Conservation (phyloP, 2,329 filamentous ascomycete species). For the Paecilomyces sp. region DNA sequence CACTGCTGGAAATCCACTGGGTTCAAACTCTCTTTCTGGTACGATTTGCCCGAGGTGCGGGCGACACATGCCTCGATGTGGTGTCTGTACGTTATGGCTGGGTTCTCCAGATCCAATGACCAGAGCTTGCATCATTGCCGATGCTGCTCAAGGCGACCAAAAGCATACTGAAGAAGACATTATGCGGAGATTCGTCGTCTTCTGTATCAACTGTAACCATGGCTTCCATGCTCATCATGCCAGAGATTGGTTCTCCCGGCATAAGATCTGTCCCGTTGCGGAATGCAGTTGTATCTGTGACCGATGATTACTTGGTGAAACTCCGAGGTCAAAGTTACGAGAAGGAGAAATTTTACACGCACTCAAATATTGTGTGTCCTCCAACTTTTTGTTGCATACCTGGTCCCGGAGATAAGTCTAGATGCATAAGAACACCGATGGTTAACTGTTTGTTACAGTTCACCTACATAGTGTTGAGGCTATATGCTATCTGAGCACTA, state of each 20-base stretch:
- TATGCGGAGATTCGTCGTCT: constrained; percentile 51
- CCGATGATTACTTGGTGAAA: constrained; percentile 12
- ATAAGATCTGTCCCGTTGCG: constrained; percentile 33
- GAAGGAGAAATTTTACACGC: neutral
- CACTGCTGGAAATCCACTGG: constrained; percentile 29
- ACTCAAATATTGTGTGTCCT: neutral
- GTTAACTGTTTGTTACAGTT: neutral
- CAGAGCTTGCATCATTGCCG: constrained; percentile 26
- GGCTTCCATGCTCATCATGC: constrained; percentile 59
- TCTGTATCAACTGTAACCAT: constrained; percentile 58
- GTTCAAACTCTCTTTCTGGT: constrained; percentile 33
- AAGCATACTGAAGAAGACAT: constrained; percentile 32
- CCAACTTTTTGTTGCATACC: neutral
- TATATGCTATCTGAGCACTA: neutral
- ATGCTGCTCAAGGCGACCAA: constrained; percentile 18
- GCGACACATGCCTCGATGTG: constrained; percentile 57
- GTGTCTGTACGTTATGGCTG: constrained; percentile 56
- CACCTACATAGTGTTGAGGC: neutral
- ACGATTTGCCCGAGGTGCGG: constrained; percentile 56
- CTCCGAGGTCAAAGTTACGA: neutral
- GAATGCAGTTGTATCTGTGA: constrained; percentile 36
- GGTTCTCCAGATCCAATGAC: constrained; percentile 51
- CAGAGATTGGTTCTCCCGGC: constrained; percentile 49
- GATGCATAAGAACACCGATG: neutral
- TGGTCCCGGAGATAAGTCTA: neutral